Evolutionary conservation across 2,329 filamentous ascomycete genomes (phyloP).

Genomic region (Neospermospora avenae): DNA sequence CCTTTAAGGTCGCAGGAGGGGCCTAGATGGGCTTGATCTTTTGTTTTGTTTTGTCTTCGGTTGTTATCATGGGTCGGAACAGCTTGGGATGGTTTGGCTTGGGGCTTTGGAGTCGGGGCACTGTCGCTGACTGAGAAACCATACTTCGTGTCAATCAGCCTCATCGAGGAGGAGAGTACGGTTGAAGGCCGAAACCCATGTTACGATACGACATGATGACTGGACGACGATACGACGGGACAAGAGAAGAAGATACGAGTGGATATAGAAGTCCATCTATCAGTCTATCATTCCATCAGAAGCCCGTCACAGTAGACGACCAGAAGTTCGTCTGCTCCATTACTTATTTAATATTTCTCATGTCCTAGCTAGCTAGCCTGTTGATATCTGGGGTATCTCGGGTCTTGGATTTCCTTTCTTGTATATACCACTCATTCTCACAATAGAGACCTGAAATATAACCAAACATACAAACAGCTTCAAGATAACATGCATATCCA

Average conservation of each 20-base stretch:
- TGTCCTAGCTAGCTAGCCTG: not conserved
- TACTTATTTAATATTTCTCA: not conserved
- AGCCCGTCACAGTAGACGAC: not conserved
- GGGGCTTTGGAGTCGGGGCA: not conserved
- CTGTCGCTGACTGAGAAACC: not conserved
- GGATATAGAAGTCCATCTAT: not conserved
- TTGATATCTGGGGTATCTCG: not conserved
- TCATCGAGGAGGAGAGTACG: too few relatives aligned
- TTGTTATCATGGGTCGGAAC: not conserved
- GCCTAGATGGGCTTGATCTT: constrained; percentile 9
- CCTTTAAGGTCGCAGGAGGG: constrained; percentile 42
- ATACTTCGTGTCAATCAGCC: not conserved
- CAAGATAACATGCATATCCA: too few relatives aligned
- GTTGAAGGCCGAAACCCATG: not conserved
- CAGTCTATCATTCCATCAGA: not conserved
- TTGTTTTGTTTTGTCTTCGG: not conserved
- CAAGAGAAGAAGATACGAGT: not conserved
- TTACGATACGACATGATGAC: not conserved
- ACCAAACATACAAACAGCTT: too few relatives aligned
- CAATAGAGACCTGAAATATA: too few relatives aligned
- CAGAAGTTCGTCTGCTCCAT: not conserved
- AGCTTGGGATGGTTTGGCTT: not conserved
- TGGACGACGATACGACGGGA: not conserved
- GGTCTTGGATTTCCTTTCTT: not conserved
- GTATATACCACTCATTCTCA: too few relatives aligned